phyloP scores from a whole-genome alignment of 306 rosid genomes.

The Inga oerstediana region DNA sequence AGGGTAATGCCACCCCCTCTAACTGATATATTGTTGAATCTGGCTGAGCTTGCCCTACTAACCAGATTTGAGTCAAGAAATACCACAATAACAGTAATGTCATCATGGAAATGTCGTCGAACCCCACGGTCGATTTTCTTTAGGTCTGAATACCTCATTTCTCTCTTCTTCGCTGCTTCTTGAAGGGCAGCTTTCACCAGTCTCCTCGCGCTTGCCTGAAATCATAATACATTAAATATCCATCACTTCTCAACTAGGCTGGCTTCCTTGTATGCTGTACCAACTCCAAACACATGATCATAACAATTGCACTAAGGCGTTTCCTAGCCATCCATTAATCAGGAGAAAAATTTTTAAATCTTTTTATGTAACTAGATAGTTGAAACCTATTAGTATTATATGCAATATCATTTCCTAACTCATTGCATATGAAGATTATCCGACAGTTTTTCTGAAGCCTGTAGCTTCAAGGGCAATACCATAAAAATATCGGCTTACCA shows the following conservation, averaged over 20 bases:
- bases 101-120: slow-evolving; percentile 98
- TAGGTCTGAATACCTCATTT: slow-evolving; percentile 97
- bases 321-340: slow-evolving; percentile 1
- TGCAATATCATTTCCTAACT: not conserved
- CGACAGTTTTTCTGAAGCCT: not conserved
- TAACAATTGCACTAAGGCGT: not conserved
- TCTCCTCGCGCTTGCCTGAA: slow-evolving; percentile 96
- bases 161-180: slow-evolving; percentile 94
- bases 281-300: not conserved
- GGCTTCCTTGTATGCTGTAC: not conserved
- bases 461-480: not conserved
- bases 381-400: not conserved
- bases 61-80: slow-evolving; percentile 76
- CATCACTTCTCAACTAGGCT: not conserved
- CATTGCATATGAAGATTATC: not conserved
- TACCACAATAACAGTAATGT: slow-evolving; percentile 90
- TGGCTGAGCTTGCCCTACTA: slow-evolving; percentile 73
- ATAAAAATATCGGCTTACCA: not conserved
- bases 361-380: not conserved
- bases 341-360: not conserved
- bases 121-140: slow-evolving; percentile 96
- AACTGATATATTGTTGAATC: slow-evolving; percentile 63
- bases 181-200: slow-evolving; percentile 78
- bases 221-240: slow-evolving; percentile 29
- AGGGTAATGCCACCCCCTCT: slow-evolving; percentile 86